Evolutionary conservation across 176 grass and related monocot species (phyloP), one percentile per base, ranked within the genome.

Genomic region (Oryza officinalis): DNA sequence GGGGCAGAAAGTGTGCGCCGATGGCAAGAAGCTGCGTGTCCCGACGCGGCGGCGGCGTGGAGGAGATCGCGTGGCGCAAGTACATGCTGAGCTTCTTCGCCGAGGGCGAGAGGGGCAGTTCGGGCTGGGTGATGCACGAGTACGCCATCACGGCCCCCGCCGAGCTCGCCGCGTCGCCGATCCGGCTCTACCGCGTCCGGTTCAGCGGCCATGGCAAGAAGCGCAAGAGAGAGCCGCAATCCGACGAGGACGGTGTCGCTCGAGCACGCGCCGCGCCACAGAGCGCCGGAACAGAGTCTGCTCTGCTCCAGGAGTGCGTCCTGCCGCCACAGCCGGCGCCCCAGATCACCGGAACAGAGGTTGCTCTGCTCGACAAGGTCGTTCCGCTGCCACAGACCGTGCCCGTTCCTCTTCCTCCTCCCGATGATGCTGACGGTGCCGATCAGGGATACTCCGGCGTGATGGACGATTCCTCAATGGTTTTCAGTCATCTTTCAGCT

Each of bases 121-220:
- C 43, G 2, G 81, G 81, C 8, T 84, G 81, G 81, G 81, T 84
- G 28, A 27, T 84, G 72, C 71, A 84, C 72, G 71, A 84, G 81
- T 84, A 75, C 71, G 25, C 22, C 30, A 2, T 84, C 61, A 26
- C 44, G 12, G 17, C 61, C 43, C 30, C 71, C 30, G 1, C 74
- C 0, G 63, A 65, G n/a, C 63, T 65, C 1, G 63, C 63, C 63
- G 5, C 63, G 12, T 65, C 27, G 13, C 27, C 63, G 26, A 0
- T 30, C 10, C 25, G 63, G 1, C 63, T 69, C 5, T 69, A 37
- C 31, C 31, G 27, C 30, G 8, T 69, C 15, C 28, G 13, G 8
- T 60, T 60, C 57, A 60, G 57, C 57, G 57, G 57, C 57, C 22
- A 60, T 2, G 57, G 57, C 20, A 60, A 60, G 57, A 60, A 60